Evolutionary conservation across 2,329 filamentous ascomycete genomes (phyloP), one percentile per base, ranked within the genome.

Genomic region (Xenoacremonium recifei): DNA sequence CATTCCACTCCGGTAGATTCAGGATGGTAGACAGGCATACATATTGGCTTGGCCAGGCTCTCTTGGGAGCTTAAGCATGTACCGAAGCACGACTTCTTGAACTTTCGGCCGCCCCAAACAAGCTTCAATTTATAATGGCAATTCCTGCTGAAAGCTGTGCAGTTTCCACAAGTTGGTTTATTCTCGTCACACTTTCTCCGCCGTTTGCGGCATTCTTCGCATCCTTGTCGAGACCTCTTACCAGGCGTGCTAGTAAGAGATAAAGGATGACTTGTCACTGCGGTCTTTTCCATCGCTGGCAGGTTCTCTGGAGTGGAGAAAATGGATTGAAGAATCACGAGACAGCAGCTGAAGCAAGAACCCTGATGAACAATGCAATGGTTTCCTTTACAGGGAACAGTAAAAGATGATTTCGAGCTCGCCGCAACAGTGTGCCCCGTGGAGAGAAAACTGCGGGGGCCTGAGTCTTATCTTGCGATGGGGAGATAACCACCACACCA

Each of bases 141-240:
- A 4, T 9, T 27, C 4, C 58, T 44, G 4, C 43, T 49, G 13
- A 38, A 49, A 0, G 33, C 41, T 2, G 35, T 20, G 17, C 58
- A 60, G 17, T 47, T 55, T 2, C 54, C 48, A 9, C 58, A 60
- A 3, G 39, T 45, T 2, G 58, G 58, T 16, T 60, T 60, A 11
- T 23, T 17, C 16, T 60, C 58, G 34, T 60, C 57, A 15, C 58
- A 60, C 37, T 60, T 60, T 10, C 58, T 40, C 34, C 58, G 48
- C 16, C 57, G 36, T 29, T 54, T 54, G 44, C 58, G 42, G 35
- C 58, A 60, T 50, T 60, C 57, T 33, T 53, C 56, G 42, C 58
- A 60, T 5, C 58, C 58, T 45, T 52, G 49, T 20, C 58, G 48
- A 37, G 58, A 60, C 39, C 58, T 35, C 44, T 40, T 49, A 3